Base-by-base conservation (phyloP, 75 land plant species). In the Pinus taeda region DNA sequence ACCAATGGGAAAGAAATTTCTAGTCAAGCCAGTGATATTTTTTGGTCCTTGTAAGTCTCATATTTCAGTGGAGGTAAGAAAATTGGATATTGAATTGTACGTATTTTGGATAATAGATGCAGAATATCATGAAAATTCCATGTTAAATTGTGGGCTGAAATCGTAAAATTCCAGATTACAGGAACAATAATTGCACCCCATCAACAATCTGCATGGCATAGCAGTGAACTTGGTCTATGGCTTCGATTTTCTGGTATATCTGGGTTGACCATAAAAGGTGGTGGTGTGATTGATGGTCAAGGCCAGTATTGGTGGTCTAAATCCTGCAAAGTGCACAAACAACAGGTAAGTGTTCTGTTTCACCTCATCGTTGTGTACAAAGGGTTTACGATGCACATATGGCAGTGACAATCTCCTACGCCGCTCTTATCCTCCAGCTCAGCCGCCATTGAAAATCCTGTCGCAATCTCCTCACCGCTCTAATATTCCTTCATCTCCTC, bases 281-380 rank as follows among this genome's bases (percentile, higher is more conserved):
- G 60, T 4, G 92, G 95, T 15, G 60, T 33, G 5, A 86, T 90
- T 57, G 81, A 93, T 74, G 94, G 96, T 13, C 87, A 84, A 63
- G 96, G 94, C 3, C 77, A 83, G 15, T 45, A 69, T 53, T 85
- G 92, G 78, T 93, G 94, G 96, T 79, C 55, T 8, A 75, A 80
- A 56, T 86, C 78, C 65, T 86, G 88, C 57, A 84, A 77, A 71
- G 12, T 20, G 7, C 77, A 75, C 66, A 49, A 59, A 69, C 56
- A 71, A 59, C 64, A 74, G 1, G 81, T 78, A 78, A 20, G 37
- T 30, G 2, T 7, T 33, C 30, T 76, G 26, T 45, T 65, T 57
- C 18, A n/a, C 2, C 57, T 30, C 11, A 49, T 2, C 12, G 55
- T 49, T 49, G 12, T 49, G 55, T 8, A 45, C 6, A 45, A 45